These are phyloP conservation scores for Boletus semigastroideus DNA, from an alignment of 1,284 basidiomycete species.

Conservation along the genomic window DNA sequence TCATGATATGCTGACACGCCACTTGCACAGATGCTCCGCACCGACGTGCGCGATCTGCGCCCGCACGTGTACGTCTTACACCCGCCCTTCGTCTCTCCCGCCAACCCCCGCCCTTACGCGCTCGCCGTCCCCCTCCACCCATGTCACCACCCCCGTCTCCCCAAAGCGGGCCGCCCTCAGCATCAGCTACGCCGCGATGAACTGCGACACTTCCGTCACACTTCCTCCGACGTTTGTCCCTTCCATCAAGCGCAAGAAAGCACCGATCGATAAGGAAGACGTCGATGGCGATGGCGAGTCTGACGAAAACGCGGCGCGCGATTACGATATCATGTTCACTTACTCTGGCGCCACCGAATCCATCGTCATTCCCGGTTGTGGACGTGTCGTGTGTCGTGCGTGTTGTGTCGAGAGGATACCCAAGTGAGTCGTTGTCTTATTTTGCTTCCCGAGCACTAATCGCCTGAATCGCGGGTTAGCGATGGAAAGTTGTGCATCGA, in stretches of 20 bases:
- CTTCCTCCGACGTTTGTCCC: neutral
- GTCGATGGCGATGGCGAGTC: conserved; percentile 10
- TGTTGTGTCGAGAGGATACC: conserved; percentile 30
- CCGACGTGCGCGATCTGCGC: conserved; percentile 30
- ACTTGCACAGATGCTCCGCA: conserved; percentile 21
- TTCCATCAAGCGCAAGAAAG: conserved; percentile 28
- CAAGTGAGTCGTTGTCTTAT: conserved; percentile 17
- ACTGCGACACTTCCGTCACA: conserved; percentile 10
- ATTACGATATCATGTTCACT: neutral
- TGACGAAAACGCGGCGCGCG: neutral
- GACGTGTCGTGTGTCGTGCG: conserved; percentile 28
- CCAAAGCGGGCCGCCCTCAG: conserved; percentile 27
- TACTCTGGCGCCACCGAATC: conserved; percentile 8
- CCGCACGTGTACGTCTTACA: conserved; percentile 33
- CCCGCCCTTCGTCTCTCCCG: conserved; percentile 26
- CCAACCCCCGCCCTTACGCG: conserved; percentile 35
- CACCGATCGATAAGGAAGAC: conserved; percentile 24
- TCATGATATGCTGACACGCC: conserved; percentile 3
- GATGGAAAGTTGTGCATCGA: conserved; percentile 34
- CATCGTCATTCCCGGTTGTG: conserved; percentile 25
- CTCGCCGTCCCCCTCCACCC: conserved; percentile 28
- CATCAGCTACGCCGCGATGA: conserved; percentile 27
- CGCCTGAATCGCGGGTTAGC: conserved; percentile 6
- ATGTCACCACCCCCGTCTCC: conserved; percentile 14
- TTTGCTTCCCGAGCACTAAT: conserved; percentile 7